These are phyloP conservation scores for Linderina pennispora DNA, from an alignment of 192 early-diverging fungal genomes.

Conservation along the genomic window DNA sequence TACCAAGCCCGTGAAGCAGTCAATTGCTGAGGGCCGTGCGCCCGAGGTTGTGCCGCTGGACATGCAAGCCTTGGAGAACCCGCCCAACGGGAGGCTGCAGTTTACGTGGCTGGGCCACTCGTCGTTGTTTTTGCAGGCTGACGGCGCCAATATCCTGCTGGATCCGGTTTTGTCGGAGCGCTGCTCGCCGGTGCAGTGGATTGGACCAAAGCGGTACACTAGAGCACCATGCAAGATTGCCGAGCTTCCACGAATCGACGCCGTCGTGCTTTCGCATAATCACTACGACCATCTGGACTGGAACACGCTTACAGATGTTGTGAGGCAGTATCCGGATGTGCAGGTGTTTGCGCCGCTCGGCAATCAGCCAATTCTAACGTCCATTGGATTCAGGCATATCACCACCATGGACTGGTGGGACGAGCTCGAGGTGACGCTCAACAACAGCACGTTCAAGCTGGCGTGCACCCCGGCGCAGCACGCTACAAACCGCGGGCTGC, in stretches of 20 bases:
- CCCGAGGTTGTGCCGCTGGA: slow-evolving; percentile 25
- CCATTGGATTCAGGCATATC: slow-evolving; percentile 51
- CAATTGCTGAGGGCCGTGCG: slow-evolving; percentile 19
- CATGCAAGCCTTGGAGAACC: slow-evolving; percentile 9
- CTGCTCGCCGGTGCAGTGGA: slow-evolving; percentile 63
- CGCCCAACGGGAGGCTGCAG: slow-evolving; percentile 9
- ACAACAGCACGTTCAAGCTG: slow-evolving; percentile 44
- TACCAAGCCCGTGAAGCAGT: slow-evolving; percentile 6
- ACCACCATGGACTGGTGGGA: slow-evolving; percentile 78
- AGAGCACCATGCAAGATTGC: slow-evolving; percentile 57
- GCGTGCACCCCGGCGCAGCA: slow-evolving; percentile 66
- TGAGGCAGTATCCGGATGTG: slow-evolving; percentile 33
- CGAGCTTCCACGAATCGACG: slow-evolving; percentile 64
- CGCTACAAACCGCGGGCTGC: slow-evolving; percentile 47
- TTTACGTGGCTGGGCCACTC: slow-evolving; percentile 62
- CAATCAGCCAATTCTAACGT: slow-evolving; percentile 59
- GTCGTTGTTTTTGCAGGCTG: slow-evolving; percentile 56
- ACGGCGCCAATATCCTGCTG: slow-evolving; percentile 62
- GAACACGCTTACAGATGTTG: slow-evolving; percentile 54
- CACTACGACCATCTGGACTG: slow-evolving; percentile 87
- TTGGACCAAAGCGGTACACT: slow-evolving; percentile 63
- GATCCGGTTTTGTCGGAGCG: slow-evolving; percentile 72
- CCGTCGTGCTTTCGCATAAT: slow-evolving; percentile 76
- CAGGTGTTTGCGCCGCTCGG: slow-evolving; percentile 74
- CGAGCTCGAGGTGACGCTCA: slow-evolving; percentile 26